Conservation (phyloP, 768 basidiomycete species). For the Lyophyllum semitale region DNA sequence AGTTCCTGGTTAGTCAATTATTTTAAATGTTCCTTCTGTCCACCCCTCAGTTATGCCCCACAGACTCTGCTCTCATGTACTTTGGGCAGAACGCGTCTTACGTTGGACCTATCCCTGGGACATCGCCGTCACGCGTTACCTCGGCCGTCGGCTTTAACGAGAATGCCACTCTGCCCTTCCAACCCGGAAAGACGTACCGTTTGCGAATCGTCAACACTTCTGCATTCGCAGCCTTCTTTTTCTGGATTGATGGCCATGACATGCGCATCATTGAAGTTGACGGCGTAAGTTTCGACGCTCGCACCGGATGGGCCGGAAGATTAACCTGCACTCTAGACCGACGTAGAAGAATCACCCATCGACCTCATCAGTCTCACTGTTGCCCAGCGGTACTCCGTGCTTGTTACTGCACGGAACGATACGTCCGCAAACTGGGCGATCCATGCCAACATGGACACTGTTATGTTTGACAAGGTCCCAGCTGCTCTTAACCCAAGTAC, state of each 20-base stretch:
- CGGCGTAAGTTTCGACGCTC: constrained; percentile 51
- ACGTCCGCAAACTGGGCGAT: constrained; percentile 84
- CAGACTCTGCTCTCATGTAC: constrained; percentile 83
- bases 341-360: constrained; percentile 72
- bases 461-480: constrained; percentile 88
- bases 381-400: constrained; percentile 91
- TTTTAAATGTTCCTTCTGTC: not conserved
- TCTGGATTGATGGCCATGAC: constrained; percentile 88
- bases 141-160: constrained; percentile 81
- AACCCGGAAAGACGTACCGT: constrained; percentile 88
- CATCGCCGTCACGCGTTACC: constrained; percentile 49
- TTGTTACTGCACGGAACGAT: constrained; percentile 90
- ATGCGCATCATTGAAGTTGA: constrained; percentile 86
- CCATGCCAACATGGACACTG: constrained; percentile 86
- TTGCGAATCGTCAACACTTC: constrained; percentile 85
- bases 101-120: constrained; percentile 57
- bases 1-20: constrained; percentile 61
- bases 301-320: not conserved
- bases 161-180: constrained; percentile 82
- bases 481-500: constrained; percentile 70
- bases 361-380: constrained; percentile 76
- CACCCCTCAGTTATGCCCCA: not conserved
- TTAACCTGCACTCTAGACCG: constrained; percentile 48
- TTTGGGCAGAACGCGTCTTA: constrained; percentile 78
- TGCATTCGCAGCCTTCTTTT: constrained; percentile 74